These are phyloP conservation scores for Metschnikowia kofuensis DNA, from an alignment of 805 yeast genomes.

Conservation along the genomic window DNA sequence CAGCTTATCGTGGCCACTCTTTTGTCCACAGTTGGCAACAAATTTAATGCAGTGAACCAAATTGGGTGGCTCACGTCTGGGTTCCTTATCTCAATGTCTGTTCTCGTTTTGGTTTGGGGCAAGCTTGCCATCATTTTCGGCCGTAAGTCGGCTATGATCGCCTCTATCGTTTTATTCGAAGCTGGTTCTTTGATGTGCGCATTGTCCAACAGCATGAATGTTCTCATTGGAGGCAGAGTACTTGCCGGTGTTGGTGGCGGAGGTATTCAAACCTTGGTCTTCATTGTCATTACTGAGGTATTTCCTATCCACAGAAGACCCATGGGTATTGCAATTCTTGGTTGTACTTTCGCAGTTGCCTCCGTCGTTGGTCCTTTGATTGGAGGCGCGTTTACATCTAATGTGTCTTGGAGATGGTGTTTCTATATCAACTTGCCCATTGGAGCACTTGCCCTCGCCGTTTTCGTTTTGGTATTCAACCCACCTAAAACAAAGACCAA, in stretches of 20 bases:
- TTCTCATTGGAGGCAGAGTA: constrained; percentile 41
- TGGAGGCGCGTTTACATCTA: constrained; percentile 26
- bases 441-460: constrained; percentile 21
- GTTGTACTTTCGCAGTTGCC: constrained; percentile 21
- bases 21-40: constrained; percentile 33
- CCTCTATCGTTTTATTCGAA: constrained; percentile 26
- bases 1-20: constrained; percentile 39
- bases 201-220: constrained; percentile 32
- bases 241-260: constrained; percentile 39
- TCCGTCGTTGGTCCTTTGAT: constrained; percentile 25
- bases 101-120: constrained; percentile 37
- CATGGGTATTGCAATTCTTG: constrained; percentile 21
- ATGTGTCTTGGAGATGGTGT: constrained; percentile 28
- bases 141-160: constrained; percentile 29
- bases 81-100: constrained; percentile 33
- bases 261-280: constrained; percentile 29
- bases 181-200: constrained; percentile 40
- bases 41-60: constrained; percentile 31
- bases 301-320: constrained; percentile 29
- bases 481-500: constrained; percentile 18
- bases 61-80: constrained; percentile 41
- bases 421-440: constrained; percentile 27
- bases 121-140: constrained; percentile 36
- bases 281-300: constrained; percentile 31
- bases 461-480: constrained; percentile 19